Evolutionary conservation across 148 eudicot species (phyloP).

Genomic region (Fagopyrum homotropicum): DNA sequence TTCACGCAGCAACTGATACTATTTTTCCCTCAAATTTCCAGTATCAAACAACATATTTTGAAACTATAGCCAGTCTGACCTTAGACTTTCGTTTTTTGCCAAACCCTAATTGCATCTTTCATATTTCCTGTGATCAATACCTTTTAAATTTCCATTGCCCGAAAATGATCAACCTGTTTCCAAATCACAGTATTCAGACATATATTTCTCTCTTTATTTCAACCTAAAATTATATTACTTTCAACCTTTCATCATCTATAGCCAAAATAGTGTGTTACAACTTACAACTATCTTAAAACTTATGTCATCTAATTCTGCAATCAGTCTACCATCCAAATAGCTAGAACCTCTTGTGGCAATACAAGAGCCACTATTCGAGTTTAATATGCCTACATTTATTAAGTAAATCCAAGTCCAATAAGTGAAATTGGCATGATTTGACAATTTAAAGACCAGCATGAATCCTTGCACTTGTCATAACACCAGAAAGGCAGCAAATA

Average conservation of each 20-base stretch:
- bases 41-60: neutral
- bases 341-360: neutral
- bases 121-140: neutral
- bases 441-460: neutral
- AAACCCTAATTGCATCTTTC: neutral
- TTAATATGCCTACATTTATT: neutral
- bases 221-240: neutral
- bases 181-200: neutral
- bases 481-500: constrained; percentile 2
- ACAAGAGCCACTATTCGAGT: neutral
- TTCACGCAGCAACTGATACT: neutral
- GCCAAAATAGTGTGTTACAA: neutral
- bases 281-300: neutral
- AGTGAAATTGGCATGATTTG: neutral
- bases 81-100: neutral
- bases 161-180: neutral
- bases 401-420: neutral
- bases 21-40: neutral
- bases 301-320: neutral
- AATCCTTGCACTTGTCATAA: neutral
- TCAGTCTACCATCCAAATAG: neutral
- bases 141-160: neutral
- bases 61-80: neutral
- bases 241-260: neutral
- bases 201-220: neutral